Conservation (phyloP, 352 stramenopile genomes). For the Phytophthora pseudosyringae region DNA sequence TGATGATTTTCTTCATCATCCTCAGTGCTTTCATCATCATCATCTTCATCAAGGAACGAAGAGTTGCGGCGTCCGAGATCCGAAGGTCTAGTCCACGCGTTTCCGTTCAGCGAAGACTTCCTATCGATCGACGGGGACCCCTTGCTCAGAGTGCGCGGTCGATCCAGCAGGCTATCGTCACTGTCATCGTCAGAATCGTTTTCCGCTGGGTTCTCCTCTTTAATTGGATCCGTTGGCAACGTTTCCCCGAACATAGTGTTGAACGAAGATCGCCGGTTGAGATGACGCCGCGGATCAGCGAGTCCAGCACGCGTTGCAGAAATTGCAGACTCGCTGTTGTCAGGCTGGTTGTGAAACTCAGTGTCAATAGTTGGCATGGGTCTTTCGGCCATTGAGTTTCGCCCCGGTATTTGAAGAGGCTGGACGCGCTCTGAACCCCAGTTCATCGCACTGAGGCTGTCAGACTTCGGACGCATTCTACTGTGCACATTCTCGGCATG, state of each 20-base stretch:
- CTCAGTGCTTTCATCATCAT: slow-evolving; percentile 46
- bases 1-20: slow-evolving; percentile 35
- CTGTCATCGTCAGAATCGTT: slow-evolving; percentile 61
- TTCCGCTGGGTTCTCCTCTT: slow-evolving; percentile 65
- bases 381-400: slow-evolving; percentile 54
- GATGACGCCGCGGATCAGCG: slow-evolving; percentile 64
- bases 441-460: slow-evolving; percentile 40
- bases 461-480: slow-evolving; percentile 57
- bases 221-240: slow-evolving; percentile 53
- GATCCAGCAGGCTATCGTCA: slow-evolving; percentile 33
- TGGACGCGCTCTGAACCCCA: slow-evolving; percentile 31
- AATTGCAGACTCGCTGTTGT: slow-evolving; percentile 26
- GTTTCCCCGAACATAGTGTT: slow-evolving; percentile 64
- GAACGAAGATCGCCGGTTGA: slow-evolving; percentile 70
- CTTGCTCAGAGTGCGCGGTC: slow-evolving; percentile 19
- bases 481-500: slow-evolving; percentile 31
- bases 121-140: slow-evolving; percentile 20
- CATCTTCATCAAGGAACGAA: slow-evolving; percentile 40
- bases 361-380: slow-evolving; percentile 22
- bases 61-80: slow-evolving; percentile 34
- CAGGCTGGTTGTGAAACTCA: slow-evolving; percentile 20
- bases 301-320: slow-evolving; percentile 38
- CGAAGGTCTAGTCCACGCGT: slow-evolving; percentile 23
- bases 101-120: slow-evolving; percentile 31
- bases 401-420: slow-evolving; percentile 15